phyloP scores from a whole-genome alignment of 2,329 filamentous ascomycete genomes.

The Penicillium nordicum region DNA sequence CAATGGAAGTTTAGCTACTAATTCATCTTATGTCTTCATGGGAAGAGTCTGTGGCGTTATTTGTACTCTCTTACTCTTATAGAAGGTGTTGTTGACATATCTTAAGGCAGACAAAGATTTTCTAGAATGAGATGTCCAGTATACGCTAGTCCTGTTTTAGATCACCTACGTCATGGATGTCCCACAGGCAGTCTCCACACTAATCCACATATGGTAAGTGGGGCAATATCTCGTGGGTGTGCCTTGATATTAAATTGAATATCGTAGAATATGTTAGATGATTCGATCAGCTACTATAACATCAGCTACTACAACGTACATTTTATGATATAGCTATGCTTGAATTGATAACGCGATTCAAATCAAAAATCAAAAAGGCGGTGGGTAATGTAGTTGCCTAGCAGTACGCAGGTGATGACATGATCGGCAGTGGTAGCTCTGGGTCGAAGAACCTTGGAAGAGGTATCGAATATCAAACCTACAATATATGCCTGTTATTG shows the following conservation, averaged over 20 bases:
- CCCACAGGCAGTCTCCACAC: no score
- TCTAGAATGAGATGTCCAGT: neutral
- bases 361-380: neutral
- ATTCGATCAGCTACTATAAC: neutral
- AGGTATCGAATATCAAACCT: neutral
- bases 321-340: neutral
- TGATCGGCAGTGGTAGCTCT: neutral
- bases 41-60: neutral
- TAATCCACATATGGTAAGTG: neutral
- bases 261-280: neutral
- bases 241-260: neutral
- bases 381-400: neutral
- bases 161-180: neutral
- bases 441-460: neutral
- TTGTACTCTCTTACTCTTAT: neutral
- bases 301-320: neutral
- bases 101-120: neutral
- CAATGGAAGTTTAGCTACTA: neutral
- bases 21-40: neutral
- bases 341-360: neutral
- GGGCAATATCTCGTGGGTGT: neutral
- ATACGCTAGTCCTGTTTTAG: neutral
- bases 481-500: neutral
- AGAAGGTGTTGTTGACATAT: neutral
- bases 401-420: neutral